Evolutionary conservation across 73 alveolate genomes (phyloP).

Genomic region (Symbiodinium pilosum): DNA sequence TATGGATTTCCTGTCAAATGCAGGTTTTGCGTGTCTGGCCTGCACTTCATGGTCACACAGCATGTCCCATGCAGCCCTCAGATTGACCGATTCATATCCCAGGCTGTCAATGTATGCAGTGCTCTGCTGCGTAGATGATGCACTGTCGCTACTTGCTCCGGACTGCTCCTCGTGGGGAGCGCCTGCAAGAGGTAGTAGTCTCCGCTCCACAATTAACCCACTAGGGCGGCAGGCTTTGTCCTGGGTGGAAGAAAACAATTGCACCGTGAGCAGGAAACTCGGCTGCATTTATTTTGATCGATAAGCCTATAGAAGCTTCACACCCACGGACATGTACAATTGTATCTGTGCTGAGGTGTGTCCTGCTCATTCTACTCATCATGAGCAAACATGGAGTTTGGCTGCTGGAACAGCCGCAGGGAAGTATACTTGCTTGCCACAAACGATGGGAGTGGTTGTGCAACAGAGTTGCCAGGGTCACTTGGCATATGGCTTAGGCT

Average conservation of each 20-base stretch:
- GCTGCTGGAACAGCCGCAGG: not conserved
- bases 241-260: not conserved
- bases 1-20: not conserved
- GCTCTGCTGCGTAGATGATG: not conserved
- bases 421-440: not conserved
- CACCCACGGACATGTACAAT: too few species aligned
- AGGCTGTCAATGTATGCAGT: not conserved
- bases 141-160: not conserved
- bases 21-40: not conserved
- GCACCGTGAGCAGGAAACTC: not conserved
- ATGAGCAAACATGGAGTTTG: not conserved
- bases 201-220: not conserved
- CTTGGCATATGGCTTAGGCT: not conserved
- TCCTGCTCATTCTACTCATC: not conserved
- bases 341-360: not conserved
- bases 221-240: not conserved
- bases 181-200: not conserved
- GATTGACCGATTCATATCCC: not conserved
- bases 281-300: not conserved
- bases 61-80: not conserved
- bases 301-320: not conserved
- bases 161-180: not conserved
- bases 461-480: not conserved
- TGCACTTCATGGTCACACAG: too few species aligned
- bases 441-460: not conserved